These are phyloP conservation scores for Botrytis paeoniae DNA, from an alignment of 2,329 filamentous ascomycete genomes.

Conservation along the genomic window DNA sequence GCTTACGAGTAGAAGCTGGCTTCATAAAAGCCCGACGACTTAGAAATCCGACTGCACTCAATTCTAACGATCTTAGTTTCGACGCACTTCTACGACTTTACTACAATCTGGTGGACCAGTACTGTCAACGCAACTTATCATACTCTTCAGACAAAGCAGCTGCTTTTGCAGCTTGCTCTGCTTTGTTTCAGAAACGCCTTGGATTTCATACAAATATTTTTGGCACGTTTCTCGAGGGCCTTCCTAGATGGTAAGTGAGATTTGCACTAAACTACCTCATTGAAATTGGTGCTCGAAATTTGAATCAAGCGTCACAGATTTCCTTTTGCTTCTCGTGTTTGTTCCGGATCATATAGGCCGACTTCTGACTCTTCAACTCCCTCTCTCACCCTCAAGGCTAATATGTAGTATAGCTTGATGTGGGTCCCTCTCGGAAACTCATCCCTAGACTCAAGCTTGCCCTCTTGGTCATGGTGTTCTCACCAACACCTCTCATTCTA, in stretches of 20 bases:
- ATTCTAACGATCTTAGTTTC: not conserved
- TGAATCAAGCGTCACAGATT: not conserved
- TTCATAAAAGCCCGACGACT: not conserved
- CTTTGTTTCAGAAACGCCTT: not conserved
- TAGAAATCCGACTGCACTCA: not conserved
- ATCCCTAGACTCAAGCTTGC: not conserved
- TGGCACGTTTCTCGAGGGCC: not conserved
- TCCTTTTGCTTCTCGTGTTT: not conserved
- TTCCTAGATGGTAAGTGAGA: not conserved
- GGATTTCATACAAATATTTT: not conserved
- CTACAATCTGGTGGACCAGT: not conserved
- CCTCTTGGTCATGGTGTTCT: not conserved
- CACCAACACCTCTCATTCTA: not conserved
- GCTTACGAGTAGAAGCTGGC: not conserved
- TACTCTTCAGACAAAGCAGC: not conserved
- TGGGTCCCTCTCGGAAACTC: not conserved
- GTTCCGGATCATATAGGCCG: no score
- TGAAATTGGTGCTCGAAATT: not conserved
- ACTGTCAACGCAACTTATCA: not conserved
- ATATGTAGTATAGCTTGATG: not conserved
- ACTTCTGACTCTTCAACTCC: not conserved
- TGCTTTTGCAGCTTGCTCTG: not conserved
- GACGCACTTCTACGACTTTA: not conserved
- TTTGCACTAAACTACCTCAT: not conserved
- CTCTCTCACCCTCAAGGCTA: not conserved